A percentile compares a stretch with the other conserved stretches of the same genome.
These are phyloP conservation scores for Endoconidiophora laricicola DNA, from an alignment of 2,329 filamentous ascomycete genomes.

Conservation along the genomic window DNA sequence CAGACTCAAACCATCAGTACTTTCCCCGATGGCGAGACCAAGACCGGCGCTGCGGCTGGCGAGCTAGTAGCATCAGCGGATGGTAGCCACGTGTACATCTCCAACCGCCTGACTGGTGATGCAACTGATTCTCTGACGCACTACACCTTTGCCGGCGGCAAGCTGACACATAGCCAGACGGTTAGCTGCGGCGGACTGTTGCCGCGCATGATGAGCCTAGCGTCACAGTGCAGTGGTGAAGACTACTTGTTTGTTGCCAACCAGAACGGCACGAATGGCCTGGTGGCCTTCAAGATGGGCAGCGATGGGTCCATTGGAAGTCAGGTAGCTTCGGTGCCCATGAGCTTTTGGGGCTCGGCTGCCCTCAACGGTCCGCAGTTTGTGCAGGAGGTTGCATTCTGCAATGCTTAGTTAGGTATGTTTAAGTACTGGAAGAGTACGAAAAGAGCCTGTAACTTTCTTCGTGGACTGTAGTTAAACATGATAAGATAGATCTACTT, in stretches of 20 bases:
- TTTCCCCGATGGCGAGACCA: slow-evolving; percentile 15
- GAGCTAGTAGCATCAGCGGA: slow-evolving; percentile 27
- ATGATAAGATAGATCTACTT: too few relatives aligned
- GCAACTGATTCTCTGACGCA: slow-evolving; percentile 30
- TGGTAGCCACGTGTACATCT: slow-evolving; percentile 31
- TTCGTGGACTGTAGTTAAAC: too few relatives aligned
- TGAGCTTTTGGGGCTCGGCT: slow-evolving; percentile 3
- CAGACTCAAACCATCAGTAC: slow-evolving; percentile 1
- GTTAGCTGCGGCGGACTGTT: slow-evolving; percentile 21
- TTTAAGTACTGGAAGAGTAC: neutral
- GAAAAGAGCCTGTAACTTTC: neutral
- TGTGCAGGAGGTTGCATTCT: slow-evolving; percentile 7
- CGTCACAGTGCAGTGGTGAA: slow-evolving; percentile 19
- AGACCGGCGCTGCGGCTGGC: slow-evolving; percentile 26
- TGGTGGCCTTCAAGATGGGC: slow-evolving; percentile 24
- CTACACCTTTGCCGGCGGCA: slow-evolving; percentile 22
- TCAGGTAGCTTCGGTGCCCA: slow-evolving; percentile 7
- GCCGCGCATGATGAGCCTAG: slow-evolving; percentile 29
- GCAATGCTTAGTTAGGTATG: neutral
- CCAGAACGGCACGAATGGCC: slow-evolving; percentile 24
- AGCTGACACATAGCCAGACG: slow-evolving; percentile 21
- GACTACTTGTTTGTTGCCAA: slow-evolving; percentile 30
- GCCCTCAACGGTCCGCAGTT: slow-evolving; percentile 9
- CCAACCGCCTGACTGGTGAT: slow-evolving; percentile 32
- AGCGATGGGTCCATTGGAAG: slow-evolving; percentile 18